Base-by-base conservation (phyloP, 192 early-diverging fungal species). In the Linnemannia exigua region DNA sequence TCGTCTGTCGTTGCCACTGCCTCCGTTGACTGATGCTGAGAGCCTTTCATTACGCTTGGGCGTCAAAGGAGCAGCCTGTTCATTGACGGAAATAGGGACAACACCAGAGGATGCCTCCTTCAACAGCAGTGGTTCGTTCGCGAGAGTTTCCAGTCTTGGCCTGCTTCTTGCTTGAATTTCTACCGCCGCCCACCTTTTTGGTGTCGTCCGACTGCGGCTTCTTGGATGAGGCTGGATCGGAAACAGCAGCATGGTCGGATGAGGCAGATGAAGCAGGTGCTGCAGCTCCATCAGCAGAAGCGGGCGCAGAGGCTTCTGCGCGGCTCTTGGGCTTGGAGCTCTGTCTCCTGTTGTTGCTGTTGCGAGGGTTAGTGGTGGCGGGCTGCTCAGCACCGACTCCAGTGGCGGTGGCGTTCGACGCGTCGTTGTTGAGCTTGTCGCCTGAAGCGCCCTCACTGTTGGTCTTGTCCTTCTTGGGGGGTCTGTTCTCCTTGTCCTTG, bases 1-100 rank as follows among this genome's bases (percentile, higher is more conserved):
- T 51, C 70, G 37, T n/a, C n/a, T 72, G 44, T 66, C 35, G 54
- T 75, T 81, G 72, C 22, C 20, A 61, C 52, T 71, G 73, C 44
- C n/a, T n/a, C n/a, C 31, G 72, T 37, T 54, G 33, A 16, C 17
- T 25, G 28, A 68, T 28, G 74, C 54, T 70, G 79, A 80, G 79
- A 80, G 79, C 79, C 37, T 80, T 70, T 74, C 72, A 44, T 37
- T 74, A 36, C 66, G 79, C 72, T 80, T 74, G 72, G 79, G 78
- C 54, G 78, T 73, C 46, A 51, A 73, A 19, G 78, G 44, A 44
- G 54, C 58, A 37, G 63, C 35, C 35, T 35, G 33, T 46, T 33
- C 41, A 48, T 73, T 31, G 28, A 50, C 9, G 6, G 47, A 33
- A 46, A 46, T n/a, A n/a, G 25, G 37, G 22, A 31, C 58, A 63